Evolutionary conservation across 2,329 filamentous ascomycete genomes (phyloP).

Genomic region (Colletotrichum melonis): DNA sequence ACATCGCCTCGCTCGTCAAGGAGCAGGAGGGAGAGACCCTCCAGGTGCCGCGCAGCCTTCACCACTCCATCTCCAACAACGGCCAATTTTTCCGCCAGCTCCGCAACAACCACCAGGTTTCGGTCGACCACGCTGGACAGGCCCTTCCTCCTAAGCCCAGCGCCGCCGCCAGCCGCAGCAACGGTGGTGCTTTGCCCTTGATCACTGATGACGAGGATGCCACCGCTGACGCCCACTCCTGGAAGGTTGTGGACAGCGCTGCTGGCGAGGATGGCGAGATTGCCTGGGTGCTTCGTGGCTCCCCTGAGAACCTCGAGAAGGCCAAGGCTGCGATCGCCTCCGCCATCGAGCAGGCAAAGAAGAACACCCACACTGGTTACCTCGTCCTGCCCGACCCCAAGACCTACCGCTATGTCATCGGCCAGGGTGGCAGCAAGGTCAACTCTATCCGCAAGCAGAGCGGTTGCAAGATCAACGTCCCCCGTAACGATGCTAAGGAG

Average conservation of each 20-base stretch:
- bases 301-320: conserved; percentile 81
- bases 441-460: conserved; percentile 93
- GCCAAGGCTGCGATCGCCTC: conserved; percentile 80
- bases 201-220: conserved; percentile 87
- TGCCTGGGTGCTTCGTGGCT: conserved; percentile 89
- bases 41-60: conserved; percentile 83
- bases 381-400: conserved; percentile 89
- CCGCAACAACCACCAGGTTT: conserved; percentile 86
- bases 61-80: conserved; percentile 88
- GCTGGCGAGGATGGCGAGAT: conserved; percentile 77
- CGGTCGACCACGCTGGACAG: conserved; percentile 89
- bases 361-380: conserved; percentile 82
- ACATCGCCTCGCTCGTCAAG: conserved; percentile 83
- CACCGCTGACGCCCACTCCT: conserved; percentile 78
- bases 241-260: conserved; percentile 78
- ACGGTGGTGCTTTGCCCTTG: conserved; percentile 78
- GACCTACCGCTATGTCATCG: conserved; percentile 91
- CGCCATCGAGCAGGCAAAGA: conserved; percentile 77
- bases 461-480: conserved; percentile 93
- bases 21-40: conserved; percentile 89
- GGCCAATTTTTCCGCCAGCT: conserved; percentile 94
- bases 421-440: conserved; percentile 88
- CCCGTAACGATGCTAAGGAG: conserved; percentile 77
- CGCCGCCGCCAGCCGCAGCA: conserved; percentile 58
- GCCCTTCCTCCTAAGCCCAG: conserved; percentile 77